Evolutionary conservation across 495 filamentous ascomycete species (phyloP), one percentile per base, ranked within the genome.

Genomic region (Daldinia loculata): DNA sequence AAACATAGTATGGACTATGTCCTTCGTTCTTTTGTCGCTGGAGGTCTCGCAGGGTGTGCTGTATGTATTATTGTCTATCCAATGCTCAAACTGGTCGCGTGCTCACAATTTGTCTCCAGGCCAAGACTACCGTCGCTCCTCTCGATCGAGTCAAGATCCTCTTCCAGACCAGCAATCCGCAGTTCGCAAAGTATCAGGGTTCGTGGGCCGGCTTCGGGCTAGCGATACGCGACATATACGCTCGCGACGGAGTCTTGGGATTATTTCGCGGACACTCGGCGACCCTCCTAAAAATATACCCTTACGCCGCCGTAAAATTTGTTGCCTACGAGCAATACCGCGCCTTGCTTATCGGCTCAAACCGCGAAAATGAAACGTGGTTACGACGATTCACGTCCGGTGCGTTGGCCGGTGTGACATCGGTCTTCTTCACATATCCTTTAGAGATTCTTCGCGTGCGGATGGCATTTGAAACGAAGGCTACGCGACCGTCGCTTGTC

Each of bases 111-210:
- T 27, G 14, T 48, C 12, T 56, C 41, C 64, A 97, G 93, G 95
- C 92, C 70, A 99, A 99, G 85, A 97, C 95, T 0, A 84, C 96
- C 17, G 97, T 99, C 14, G 95, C 92, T 27, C 95, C 95, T 36
- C 92, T 99, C 61, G 95, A 99, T 82, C 90, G 95, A 50, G 95
- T 99, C 76, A 99, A 99, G 79, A 99, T 99, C 77, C 91, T 99
- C 56, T 98, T 99, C 83, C 95, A 99, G 81, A 90, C 95, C 58
- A 92, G 91, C 63, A 97, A 94, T 76, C 95, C 95, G 4, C 91
- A 96, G 72, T 99, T 97, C 77, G 84, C 89, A 30, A 97, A 95
- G 80, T 98, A 98, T 78, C 88, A 91, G 0, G 92, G 94, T 43
- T 92, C 89, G 38, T 98, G 94, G 93, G 84, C 85, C 66, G 95